Base-by-base conservation (phyloP, 371 early-diverging fungal species). In the Mortierella sp. region DNA sequence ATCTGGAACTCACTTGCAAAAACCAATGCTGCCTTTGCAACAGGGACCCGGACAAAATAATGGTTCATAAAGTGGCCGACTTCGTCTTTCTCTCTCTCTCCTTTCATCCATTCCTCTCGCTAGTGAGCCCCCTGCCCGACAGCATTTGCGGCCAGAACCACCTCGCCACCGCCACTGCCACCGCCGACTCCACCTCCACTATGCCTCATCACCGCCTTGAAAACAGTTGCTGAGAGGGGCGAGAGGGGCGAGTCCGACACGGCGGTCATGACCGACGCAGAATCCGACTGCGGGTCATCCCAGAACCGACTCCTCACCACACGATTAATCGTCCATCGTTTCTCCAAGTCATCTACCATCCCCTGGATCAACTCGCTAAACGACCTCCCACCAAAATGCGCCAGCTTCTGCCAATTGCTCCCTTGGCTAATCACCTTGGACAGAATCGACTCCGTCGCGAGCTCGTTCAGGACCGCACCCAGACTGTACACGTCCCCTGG, bases 401-500 rank as follows among this genome's bases (percentile, higher is more conserved):
- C 77, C 37, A 85, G 73, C 81, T 71, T 81, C 50, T 70, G 71
- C 81, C 81, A 85, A 34, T 85, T 78, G 55, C 81, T 28, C 2
- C 85, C 85, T 13, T 78, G 75, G 34, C 73, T 73, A 59, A 81
- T 85, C 74, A 78, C 81, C 70, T 76, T 85, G 72, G 75, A 85
- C 21, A 85, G 55, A 13, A 85, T 76, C 19, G 59, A 69, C 0
- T 81, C 85, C 19, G 85, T 85, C 40, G 85, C 81, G 44, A 85
- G 85, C 40, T 85, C 85, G 46, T 81, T 81, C 21, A 85, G 59
- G 21, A 85, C 85, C 0, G 85, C 85, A 5, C 85, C 85, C 2
- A 81, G 71, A 55, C 81, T 85, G 59, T 81, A 85, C 9, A 85
- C 64, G 46, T 85, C 85, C 5, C 69, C 54, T 53, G 78, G 57